Percentiles rank a stretch among this genome's conserved stretches.
phyloP scores from a whole-genome alignment of 1,284 basidiomycete species.

The Stereum hirsutum region DNA sequence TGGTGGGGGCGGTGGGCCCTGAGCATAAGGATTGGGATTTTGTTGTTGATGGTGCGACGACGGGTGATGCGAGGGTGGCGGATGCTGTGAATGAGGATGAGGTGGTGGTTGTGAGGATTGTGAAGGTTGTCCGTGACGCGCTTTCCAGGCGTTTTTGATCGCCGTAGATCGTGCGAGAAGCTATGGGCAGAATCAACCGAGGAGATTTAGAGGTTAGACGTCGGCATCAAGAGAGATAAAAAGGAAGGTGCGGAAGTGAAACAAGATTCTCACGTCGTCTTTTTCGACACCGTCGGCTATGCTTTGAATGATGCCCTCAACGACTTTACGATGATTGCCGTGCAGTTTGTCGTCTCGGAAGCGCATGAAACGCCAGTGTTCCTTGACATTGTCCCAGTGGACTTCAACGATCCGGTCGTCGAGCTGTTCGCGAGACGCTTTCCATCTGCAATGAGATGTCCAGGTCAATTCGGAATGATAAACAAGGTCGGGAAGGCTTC shows the following conservation, averaged over 20 bases:
- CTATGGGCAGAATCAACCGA: constrained; percentile 25
- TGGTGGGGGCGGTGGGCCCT: constrained; percentile 1
- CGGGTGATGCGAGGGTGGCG: no score
- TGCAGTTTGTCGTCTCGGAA: constrained; percentile 88
- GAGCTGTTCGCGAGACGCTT: constrained; percentile 75
- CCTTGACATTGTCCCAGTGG: constrained; percentile 66
- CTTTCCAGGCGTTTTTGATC: constrained; percentile 67
- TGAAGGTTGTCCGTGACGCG: constrained; percentile 32
- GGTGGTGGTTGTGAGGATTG: constrained; percentile 10
- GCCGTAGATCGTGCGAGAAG: constrained; percentile 48
- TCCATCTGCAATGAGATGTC: constrained; percentile 51
- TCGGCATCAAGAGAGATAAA: neutral
- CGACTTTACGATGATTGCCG: constrained; percentile 78
- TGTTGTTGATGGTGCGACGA: no score
- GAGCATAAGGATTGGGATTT: constrained; percentile 4
- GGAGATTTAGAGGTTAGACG: neutral
- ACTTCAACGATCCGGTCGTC: constrained; percentile 95
- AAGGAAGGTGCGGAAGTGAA: neutral
- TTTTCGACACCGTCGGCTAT: constrained; percentile 90
- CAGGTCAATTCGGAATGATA: neutral
- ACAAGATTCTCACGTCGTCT: constrained; percentile 47
- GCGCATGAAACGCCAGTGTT: constrained; percentile 83
- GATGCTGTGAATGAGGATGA: constrained; percentile 7
- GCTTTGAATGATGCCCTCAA: constrained; percentile 79
- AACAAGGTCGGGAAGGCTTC: constrained; percentile 5